Conservation (phyloP, 1,284 basidiomycete genomes). For the Pyrrhoderma lamaoense region DNA sequence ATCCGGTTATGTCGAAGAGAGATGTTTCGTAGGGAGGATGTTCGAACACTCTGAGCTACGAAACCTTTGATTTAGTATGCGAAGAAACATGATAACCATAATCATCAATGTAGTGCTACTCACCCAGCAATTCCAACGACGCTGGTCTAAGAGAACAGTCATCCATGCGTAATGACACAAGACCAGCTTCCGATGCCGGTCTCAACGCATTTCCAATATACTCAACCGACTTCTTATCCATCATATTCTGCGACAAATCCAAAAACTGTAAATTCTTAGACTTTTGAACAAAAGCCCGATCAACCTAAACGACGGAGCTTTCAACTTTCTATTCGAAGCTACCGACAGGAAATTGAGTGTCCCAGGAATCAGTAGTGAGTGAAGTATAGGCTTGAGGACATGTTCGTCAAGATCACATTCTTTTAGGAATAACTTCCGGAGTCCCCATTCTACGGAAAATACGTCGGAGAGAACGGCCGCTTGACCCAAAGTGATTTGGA, state of each 20-base stretch:
- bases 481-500: slow-evolving; percentile 61
- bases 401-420: slow-evolving; percentile 77
- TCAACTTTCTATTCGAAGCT: slow-evolving; percentile 80
- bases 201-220: slow-evolving; percentile 69
- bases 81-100: too few relatives aligned
- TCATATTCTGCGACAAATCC: slow-evolving; percentile 80
- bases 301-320: slow-evolving; percentile 70
- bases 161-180: slow-evolving; percentile 78
- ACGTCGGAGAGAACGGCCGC: slow-evolving; percentile 83
- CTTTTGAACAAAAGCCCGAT: slow-evolving; percentile 77
- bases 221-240: slow-evolving; percentile 83
- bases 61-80: slow-evolving; percentile 2
- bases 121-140: slow-evolving; percentile 72
- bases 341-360: slow-evolving; percentile 80
- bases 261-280: slow-evolving; percentile 74
- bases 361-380: slow-evolving; percentile 81
- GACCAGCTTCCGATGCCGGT: slow-evolving; percentile 44
- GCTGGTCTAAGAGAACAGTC: slow-evolving; percentile 70
- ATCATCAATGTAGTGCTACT: slow-evolving; percentile 22
- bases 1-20: slow-evolving; percentile 86
- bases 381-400: slow-evolving; percentile 85
- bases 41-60: slow-evolving; percentile 72
- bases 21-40: slow-evolving; percentile 77
- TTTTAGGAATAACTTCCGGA: slow-evolving; percentile 74
- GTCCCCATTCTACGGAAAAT: slow-evolving; percentile 83